Conservation (phyloP, 176 grass and related monocot genomes). For the Aegilops speltoides region DNA sequence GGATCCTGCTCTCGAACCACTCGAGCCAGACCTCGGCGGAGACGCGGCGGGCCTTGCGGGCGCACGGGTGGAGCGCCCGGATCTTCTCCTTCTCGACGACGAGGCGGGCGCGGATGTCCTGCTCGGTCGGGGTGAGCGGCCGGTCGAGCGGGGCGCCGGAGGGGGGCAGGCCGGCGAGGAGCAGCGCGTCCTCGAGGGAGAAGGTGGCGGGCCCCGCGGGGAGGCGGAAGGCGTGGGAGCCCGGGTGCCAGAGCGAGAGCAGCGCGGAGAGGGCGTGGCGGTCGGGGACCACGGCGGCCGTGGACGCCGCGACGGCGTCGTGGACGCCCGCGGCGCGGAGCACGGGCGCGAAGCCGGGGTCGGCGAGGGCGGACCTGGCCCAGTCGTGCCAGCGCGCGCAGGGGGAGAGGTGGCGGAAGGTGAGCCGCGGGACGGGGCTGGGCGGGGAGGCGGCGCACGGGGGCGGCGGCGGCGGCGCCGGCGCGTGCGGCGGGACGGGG, state of each 20-base stretch:
- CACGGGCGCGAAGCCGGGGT: background rate
- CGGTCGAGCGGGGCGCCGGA: constrained; percentile 43
- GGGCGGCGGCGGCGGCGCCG: background rate
- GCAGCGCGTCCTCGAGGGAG: constrained; percentile 60
- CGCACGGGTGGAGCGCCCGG: constrained; percentile 45
- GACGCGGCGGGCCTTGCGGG: constrained; percentile 36
- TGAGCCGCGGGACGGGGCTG: background rate
- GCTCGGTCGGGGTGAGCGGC: constrained; percentile 35
- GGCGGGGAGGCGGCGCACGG: background rate
- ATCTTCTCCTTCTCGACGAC: constrained; percentile 72
- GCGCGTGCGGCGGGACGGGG: background rate
- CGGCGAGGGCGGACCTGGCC: background rate
- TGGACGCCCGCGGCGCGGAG: constrained; percentile 20
- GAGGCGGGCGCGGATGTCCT: constrained; percentile 36
- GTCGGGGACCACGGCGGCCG: constrained; percentile 28
- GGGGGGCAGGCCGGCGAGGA: constrained; percentile 41
- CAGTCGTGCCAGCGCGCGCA: constrained; percentile 34
- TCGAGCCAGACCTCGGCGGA: constrained; percentile 49
- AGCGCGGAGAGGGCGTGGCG: constrained; percentile 32
- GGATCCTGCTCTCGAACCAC: constrained; percentile 50
- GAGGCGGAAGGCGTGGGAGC: constrained; percentile 39
- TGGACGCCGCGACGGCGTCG: constrained; percentile 24
- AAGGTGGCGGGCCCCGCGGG: constrained; percentile 45
- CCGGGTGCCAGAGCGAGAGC: constrained; percentile 37
- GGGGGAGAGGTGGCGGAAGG: constrained; percentile 27